Conservation (phyloP, 257 asterid genomes). For the Fraxinus cuspidata region DNA sequence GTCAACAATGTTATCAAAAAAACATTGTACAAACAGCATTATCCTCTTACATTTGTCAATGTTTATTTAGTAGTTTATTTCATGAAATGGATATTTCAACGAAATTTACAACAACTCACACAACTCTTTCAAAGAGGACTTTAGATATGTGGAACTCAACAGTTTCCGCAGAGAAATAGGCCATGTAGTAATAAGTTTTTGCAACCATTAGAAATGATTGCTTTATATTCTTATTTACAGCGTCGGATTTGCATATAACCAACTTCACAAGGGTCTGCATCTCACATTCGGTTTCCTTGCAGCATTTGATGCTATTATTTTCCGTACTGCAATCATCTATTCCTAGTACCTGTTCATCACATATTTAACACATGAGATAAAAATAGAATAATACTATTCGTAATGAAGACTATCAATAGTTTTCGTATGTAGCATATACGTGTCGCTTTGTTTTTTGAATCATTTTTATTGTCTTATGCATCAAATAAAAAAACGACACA, state of each 20-base stretch:
- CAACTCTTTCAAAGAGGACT: constrained; percentile 40
- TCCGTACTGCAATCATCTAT: neutral
- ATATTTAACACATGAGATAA: neutral
- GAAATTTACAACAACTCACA: neutral
- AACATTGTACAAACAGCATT: too few relatives aligned
- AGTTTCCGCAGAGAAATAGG: constrained; percentile 24
- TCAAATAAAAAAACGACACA: too few relatives aligned
- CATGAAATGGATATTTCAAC: too few relatives aligned
- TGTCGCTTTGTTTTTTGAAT: too few relatives aligned
- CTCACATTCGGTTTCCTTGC: constrained; percentile 26
- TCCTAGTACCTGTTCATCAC: neutral
- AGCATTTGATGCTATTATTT: neutral
- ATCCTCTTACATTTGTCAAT: too few relatives aligned
- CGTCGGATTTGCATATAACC: constrained; percentile 29
- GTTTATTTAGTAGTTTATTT: too few relatives aligned
- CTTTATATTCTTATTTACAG: constrained; percentile 28
- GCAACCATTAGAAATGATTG: constrained; percentile 45
- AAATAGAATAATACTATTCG: too few relatives aligned
- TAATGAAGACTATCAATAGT: too few relatives aligned
- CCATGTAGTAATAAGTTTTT: constrained; percentile 35
- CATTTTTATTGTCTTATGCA: too few relatives aligned
- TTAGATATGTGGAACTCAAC: constrained; percentile 34
- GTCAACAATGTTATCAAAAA: too few relatives aligned
- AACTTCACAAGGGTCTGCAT: constrained; percentile 35
- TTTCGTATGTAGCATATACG: too few relatives aligned